A percentile compares a stretch with the other conserved stretches of the same genome.
Evolutionary conservation across 345 rosid species (phyloP).

Genomic region (Salix exigua): DNA sequence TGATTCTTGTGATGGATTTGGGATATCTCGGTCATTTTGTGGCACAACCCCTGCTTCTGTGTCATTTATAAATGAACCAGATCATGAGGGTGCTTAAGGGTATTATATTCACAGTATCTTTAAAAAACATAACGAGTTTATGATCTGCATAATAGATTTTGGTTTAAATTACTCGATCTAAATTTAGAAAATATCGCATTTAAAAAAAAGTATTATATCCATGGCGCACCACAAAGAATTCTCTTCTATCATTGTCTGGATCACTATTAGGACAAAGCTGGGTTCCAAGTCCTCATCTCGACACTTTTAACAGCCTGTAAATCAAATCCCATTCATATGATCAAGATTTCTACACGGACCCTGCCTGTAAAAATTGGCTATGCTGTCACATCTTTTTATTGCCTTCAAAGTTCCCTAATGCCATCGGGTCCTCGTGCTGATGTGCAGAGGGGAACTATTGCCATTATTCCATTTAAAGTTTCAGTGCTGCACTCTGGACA

Average conservation of each 20-base stretch:
- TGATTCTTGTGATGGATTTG: neutral
- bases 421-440: neutral
- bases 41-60: neutral
- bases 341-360: neutral
- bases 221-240: slow-evolving; percentile 15
- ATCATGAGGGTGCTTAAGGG: neutral
- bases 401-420: neutral
- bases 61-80: neutral
- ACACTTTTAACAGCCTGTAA: neutral
- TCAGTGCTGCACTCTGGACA: neutral
- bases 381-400: neutral
- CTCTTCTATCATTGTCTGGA: slow-evolving; percentile 8
- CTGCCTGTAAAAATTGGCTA: neutral
- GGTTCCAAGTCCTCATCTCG: neutral
- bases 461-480: neutral
- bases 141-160: too few relatives aligned
- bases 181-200: too few relatives aligned
- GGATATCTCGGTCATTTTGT: slow-evolving; percentile 13
- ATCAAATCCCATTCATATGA: neutral
- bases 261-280: slow-evolving; percentile 3
- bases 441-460: neutral
- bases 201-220: neutral
- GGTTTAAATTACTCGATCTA: fast-evolving
- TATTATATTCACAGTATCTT: too few relatives aligned
- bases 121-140: too few relatives aligned